phyloP scores from a whole-genome alignment of 345 rosid genomes.

The Clarkia xantiana region DNA sequence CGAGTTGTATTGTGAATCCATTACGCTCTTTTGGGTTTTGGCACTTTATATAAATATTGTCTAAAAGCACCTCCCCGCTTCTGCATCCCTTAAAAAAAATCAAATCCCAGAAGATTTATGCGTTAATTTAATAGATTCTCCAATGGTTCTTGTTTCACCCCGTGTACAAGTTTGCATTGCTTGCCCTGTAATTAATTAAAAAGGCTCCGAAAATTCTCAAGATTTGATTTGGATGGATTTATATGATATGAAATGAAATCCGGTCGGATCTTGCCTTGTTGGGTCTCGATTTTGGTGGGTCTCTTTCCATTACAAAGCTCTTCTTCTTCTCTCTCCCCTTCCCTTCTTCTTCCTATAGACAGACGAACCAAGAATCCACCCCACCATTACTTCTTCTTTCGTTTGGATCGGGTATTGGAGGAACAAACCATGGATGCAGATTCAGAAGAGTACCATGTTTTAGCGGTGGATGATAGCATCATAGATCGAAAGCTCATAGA shows the following conservation, averaged over 20 bases:
- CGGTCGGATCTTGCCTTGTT: slow-evolving; percentile 28
- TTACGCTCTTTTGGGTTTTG: too few relatives aligned
- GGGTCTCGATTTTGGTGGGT: slow-evolving; percentile 10
- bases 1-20: too few relatives aligned
- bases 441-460: slow-evolving; percentile 30
- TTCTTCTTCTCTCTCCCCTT: background rate
- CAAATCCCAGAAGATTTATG: too few relatives aligned
- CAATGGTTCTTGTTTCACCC: background rate
- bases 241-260: slow-evolving; percentile 10
- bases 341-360: background rate
- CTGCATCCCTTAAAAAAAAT: too few relatives aligned
- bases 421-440: slow-evolving; percentile 44
- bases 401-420: slow-evolving; percentile 10
- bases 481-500: slow-evolving; percentile 36
- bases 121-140: too few relatives aligned
- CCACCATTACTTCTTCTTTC: slow-evolving; percentile 3
- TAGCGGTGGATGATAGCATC: slow-evolving; percentile 39
- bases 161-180: slow-evolving; percentile 5
- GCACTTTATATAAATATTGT: too few relatives aligned
- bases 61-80: too few relatives aligned
- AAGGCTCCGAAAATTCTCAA: slow-evolving; percentile 10
- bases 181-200: slow-evolving; percentile 32
- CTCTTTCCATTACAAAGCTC: slow-evolving; percentile 8
- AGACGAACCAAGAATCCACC: background rate
- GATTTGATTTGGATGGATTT: slow-evolving; percentile 15